Percentiles rank a stretch among this genome's conserved stretches.
Conservation (phyloP, 176 grass and related monocot species). For the Raddia guianensis region DNA sequence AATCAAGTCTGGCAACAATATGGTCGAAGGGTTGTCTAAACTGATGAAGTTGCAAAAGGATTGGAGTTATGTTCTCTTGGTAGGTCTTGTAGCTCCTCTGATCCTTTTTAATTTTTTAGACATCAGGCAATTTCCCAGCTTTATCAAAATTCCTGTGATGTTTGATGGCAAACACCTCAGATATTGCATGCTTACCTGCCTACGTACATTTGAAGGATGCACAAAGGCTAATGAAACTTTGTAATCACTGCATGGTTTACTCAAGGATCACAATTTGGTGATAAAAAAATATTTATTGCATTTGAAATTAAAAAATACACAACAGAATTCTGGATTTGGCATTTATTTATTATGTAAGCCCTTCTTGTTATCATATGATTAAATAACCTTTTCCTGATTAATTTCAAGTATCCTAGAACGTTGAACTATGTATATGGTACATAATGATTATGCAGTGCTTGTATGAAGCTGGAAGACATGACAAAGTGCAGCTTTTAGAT, state of each 20-base stretch:
- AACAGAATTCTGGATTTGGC: background rate
- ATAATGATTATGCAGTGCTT: slow-evolving; percentile 64
- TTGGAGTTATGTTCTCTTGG: slow-evolving; percentile 81
- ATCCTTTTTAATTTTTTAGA: background rate
- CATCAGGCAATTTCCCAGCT: background rate
- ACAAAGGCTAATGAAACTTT: background rate
- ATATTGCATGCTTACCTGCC: slow-evolving; percentile 6
- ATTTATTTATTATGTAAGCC: background rate
- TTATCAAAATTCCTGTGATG: background rate
- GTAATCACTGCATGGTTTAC: slow-evolving; percentile 10
- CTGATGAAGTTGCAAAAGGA: slow-evolving; percentile 60
- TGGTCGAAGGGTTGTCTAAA: slow-evolving; percentile 54
- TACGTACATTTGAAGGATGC: slow-evolving; percentile 8
- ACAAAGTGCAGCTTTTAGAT: slow-evolving; percentile 77
- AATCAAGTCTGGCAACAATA: slow-evolving; percentile 39
- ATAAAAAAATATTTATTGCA: background rate
- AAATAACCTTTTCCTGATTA: slow-evolving; percentile 18
- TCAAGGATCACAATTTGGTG: background rate
- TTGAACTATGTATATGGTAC: slow-evolving; percentile 22
- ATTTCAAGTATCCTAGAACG: background rate
- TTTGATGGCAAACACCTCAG: background rate
- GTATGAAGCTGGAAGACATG: slow-evolving; percentile 78
- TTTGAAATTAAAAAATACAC: background rate
- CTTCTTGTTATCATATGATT: background rate
- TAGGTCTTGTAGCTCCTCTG: slow-evolving; percentile 33